Evolutionary conservation across 2,329 filamentous ascomycete genomes (phyloP).

Genomic region (Grosmannia clavigera): DNA sequence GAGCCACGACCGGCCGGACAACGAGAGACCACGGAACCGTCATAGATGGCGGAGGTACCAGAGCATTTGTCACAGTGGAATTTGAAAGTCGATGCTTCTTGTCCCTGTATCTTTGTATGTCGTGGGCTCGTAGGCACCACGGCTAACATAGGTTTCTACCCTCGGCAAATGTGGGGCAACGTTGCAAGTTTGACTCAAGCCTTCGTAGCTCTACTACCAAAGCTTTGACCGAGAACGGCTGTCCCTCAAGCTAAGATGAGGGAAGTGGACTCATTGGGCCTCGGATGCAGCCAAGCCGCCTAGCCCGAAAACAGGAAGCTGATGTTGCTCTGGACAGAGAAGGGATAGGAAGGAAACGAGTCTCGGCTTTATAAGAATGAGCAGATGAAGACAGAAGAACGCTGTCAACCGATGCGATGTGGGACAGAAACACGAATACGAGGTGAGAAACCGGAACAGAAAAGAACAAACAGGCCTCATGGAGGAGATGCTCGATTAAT

Average conservation of each 20-base stretch:
- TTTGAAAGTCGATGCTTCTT: neutral
- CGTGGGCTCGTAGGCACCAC: neutral
- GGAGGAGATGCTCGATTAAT: neutral
- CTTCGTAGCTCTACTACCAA: neutral
- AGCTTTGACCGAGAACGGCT: neutral
- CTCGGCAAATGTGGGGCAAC: neutral
- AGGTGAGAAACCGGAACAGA: neutral
- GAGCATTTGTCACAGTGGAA: neutral
- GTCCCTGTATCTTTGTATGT: neutral
- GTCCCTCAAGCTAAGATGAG: neutral
- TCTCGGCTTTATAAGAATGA: neutral
- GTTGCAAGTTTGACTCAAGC: neutral
- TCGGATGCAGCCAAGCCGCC: neutral
- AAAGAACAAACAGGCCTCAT: neutral
- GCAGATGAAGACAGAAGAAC: neutral
- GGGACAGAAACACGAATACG: neutral
- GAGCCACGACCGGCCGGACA: neutral
- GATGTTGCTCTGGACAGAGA: neutral
- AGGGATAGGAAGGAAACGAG: neutral
- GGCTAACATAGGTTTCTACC: neutral
- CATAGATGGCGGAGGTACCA: neutral
- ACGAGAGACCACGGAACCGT: neutral
- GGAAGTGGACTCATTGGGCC: neutral
- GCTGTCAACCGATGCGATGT: neutral
- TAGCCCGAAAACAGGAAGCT: neutral